Base-by-base conservation (phyloP, 306 rosid species). In the Medicago arabica region DNA sequence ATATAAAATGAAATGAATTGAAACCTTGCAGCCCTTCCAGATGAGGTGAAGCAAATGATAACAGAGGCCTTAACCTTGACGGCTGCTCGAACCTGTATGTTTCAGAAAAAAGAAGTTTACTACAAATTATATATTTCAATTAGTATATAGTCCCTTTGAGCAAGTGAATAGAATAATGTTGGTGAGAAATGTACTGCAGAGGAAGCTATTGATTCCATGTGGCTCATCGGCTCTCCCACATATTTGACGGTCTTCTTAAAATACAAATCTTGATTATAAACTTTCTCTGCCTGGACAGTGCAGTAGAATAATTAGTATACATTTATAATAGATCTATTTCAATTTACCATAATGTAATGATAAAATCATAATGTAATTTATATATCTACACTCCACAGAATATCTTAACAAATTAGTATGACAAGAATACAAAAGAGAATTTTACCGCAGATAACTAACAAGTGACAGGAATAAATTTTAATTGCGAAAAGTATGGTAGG, bases 21-120 rank as follows among this genome's bases (percentile, higher is more conserved):
- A 51, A 79, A 94, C 98, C 98, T 91, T 75, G 98, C 96, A 82
- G 98, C 96, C 81, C 98, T 85, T 86, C 98, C 98, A 49, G 98
- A 94, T 61, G 97, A 94, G 75, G 98, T 94, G 85, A 94, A 94
- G 87, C 98, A 94, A 74, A 94, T 91, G 71, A 94, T 91, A 67
- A 82, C 88, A 23, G 97, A 94, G 9, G 98, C 98, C 84, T 78
- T 94, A 86, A 94, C 98, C 91, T 94, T 90, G 80, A 94, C 90
- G 73, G 98, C 98, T 19, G 98, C 97, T 59, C 96, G 88, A 47
- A 94, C 98, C 98, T 94, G 82, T 7, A 78, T 69, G 70, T 74
- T 83, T 78, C 69, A 25, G 36, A 19, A 78, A n/a, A 60, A 60
- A 43, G 43, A 60, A 78, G 13, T 61, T 68, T 51, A 78, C 65